These are phyloP conservation scores for Neophaeococcomyces aloes DNA, from an alignment of 2,329 filamentous ascomycete genomes.

Conservation along the genomic window DNA sequence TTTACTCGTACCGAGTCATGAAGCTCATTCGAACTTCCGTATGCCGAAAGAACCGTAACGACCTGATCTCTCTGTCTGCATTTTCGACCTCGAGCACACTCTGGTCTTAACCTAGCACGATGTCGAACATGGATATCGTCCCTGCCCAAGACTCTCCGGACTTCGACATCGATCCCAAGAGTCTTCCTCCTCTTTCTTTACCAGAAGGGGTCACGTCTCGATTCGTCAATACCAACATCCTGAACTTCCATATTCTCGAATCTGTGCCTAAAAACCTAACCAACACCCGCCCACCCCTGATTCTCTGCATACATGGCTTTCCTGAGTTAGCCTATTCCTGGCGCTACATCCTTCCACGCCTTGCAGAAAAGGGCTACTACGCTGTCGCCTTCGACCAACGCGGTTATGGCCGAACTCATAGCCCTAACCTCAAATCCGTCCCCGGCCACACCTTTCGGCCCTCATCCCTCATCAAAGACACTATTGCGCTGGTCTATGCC, in stretches of 20 bases:
- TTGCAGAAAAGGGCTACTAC: slow-evolving; percentile 53
- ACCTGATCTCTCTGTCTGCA: too few species aligned
- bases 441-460: slow-evolving; percentile 39
- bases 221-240: slow-evolving; percentile 48
- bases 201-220: slow-evolving; percentile 46
- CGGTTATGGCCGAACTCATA: slow-evolving; percentile 54
- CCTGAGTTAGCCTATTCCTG: slow-evolving; percentile 61
- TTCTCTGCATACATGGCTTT: slow-evolving; percentile 38
- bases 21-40: not conserved
- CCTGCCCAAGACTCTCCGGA: slow-evolving; percentile 6
- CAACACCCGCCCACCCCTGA: slow-evolving; percentile 15
- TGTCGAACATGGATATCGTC: slow-evolving; percentile 2
- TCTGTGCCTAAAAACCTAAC: slow-evolving; percentile 12
- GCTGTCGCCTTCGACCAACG: slow-evolving; percentile 59
- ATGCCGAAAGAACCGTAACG: too few species aligned
- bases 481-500: slow-evolving; percentile 50
- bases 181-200: slow-evolving; percentile 41
- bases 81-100: too few species aligned
- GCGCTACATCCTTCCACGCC: slow-evolving; percentile 50
- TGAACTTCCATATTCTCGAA: slow-evolving; percentile 46
- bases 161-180: slow-evolving; percentile 11
- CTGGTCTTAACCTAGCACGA: too few species aligned
- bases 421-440: slow-evolving; percentile 39
- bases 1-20: not conserved
- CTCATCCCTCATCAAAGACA: slow-evolving; percentile 51